phyloP scores from a whole-genome alignment of 257 asterid species.

The Catharanthus roseus region DNA sequence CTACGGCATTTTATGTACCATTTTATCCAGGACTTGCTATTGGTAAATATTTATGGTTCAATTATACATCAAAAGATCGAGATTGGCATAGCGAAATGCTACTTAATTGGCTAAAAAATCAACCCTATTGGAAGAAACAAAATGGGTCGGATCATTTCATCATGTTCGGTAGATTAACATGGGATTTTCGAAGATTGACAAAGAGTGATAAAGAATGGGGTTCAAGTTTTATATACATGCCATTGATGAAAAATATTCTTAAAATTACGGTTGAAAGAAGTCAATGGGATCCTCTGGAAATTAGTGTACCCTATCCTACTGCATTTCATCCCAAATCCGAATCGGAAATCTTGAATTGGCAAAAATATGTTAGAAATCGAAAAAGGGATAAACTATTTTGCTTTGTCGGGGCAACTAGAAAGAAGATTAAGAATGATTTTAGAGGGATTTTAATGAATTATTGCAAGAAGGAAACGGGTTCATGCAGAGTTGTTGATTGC shows the following conservation, averaged over 20 bases:
- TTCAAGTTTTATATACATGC: constrained; percentile 48
- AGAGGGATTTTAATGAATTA: constrained; percentile 40
- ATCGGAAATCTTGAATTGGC: constrained; percentile 47
- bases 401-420: constrained; percentile 59
- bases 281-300: constrained; percentile 44
- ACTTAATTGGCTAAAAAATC: constrained; percentile 46
- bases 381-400: constrained; percentile 20
- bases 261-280: constrained; percentile 39
- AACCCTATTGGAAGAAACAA: constrained; percentile 30
- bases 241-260: constrained; percentile 47
- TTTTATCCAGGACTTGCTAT: constrained; percentile 61
- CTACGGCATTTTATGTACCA: constrained; percentile 52
- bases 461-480: constrained; percentile 29
- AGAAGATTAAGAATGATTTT: constrained; percentile 45
- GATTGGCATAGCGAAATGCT: constrained; percentile 36
- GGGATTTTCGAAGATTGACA: constrained; percentile 52
- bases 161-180: constrained; percentile 49
- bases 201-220: constrained; percentile 52
- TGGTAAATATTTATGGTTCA: constrained; percentile 50
- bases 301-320: constrained; percentile 64
- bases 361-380: constrained; percentile 6
- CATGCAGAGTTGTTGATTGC: constrained; percentile 42
- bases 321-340: constrained; percentile 55
- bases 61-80: constrained; percentile 44
- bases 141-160: constrained; percentile 65